Conservation (phyloP, 140 eudicot genomes). For the Ambrosia hybrid region DNA sequence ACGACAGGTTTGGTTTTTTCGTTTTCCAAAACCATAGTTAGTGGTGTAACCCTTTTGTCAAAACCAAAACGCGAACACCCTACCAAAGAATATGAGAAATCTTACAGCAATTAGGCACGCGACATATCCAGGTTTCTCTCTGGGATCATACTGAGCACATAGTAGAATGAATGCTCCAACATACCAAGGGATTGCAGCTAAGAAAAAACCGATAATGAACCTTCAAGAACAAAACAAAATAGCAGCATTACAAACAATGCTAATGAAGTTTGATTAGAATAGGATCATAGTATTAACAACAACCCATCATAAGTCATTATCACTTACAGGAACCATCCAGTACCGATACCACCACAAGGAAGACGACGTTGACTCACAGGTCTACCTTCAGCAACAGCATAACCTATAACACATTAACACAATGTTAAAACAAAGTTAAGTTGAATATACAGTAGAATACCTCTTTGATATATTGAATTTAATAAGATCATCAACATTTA, state of each 20-base stretch:
- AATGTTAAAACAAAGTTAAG: conserved; percentile 17
- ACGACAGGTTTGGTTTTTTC: not conserved
- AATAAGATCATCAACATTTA: too few relatives aligned
- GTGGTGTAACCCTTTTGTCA: too few relatives aligned
- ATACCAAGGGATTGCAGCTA: conserved; percentile 89
- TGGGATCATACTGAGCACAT: conserved; percentile 61
- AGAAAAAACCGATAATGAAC: conserved; percentile 84
- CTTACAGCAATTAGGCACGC: conserved; percentile 86
- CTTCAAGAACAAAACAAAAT: conserved; percentile 35
- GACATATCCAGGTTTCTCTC: conserved; percentile 93
- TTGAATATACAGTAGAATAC: too few relatives aligned
- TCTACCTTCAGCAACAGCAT: conserved; percentile 79
- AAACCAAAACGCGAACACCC: not conserved
- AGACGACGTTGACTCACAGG: conserved; percentile 77
- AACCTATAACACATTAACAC: conserved; percentile 48
- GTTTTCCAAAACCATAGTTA: not conserved
- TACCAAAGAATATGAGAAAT: conserved; percentile 4
- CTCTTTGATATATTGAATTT: not conserved
- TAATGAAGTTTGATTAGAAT: not conserved
- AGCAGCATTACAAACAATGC: conserved; percentile 6
- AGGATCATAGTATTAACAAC: not conserved
- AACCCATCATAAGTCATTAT: not conserved
- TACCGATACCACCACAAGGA: conserved; percentile 90
- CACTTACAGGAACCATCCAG: conserved; percentile 88
- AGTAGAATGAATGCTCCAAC: conserved; percentile 64